These are phyloP conservation scores for Bonnemaisonia californica DNA, from an alignment of 31 red algal species.

Conservation along the genomic window DNA sequence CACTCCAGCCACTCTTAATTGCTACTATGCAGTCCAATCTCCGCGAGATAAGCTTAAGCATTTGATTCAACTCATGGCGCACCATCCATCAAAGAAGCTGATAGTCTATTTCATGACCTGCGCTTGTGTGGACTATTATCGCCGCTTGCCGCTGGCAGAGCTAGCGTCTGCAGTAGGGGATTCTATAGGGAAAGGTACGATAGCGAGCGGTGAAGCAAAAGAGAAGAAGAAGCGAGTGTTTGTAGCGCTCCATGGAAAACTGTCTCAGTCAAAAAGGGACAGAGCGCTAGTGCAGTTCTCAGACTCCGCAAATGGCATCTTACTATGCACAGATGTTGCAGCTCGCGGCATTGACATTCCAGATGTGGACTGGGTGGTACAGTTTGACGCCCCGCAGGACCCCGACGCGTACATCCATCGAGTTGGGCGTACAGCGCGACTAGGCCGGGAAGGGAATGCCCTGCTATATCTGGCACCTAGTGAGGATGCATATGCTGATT, in stretches of 20 bases:
- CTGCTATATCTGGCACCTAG: slow-evolving; percentile 53
- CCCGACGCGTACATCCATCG: slow-evolving; percentile 85
- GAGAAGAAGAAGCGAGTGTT: slow-evolving; percentile 14
- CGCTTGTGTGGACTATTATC: slow-evolving; percentile 78
- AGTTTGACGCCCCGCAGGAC: slow-evolving; percentile 79
- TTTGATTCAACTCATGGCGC: slow-evolving; percentile 44
- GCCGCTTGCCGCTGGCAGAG: slow-evolving; percentile 31
- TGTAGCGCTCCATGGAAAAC: slow-evolving; percentile 72
- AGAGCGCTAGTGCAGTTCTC: slow-evolving; percentile 48
- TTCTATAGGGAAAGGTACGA: not conserved
- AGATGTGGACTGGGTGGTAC: slow-evolving; percentile 82
- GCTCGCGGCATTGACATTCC: slow-evolving; percentile 89
- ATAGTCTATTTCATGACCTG: slow-evolving; percentile 86
- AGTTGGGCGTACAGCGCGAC: slow-evolving; percentile 77
- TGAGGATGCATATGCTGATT: slow-evolving; percentile 85
- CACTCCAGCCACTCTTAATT: slow-evolving; percentile 56
- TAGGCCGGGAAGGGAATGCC: slow-evolving; percentile 73
- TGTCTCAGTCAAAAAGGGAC: slow-evolving; percentile 65
- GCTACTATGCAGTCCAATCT: slow-evolving; percentile 51
- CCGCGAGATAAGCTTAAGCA: slow-evolving; percentile 57
- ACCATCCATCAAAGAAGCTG: slow-evolving; percentile 36
- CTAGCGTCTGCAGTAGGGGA: slow-evolving; percentile 1
- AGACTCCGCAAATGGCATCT: slow-evolving; percentile 39
- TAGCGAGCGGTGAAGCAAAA: not conserved
- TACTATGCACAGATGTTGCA: slow-evolving; percentile 90